Percentiles rank a stretch among this genome's conserved stretches.
Conservation (phyloP, 2,329 filamentous ascomycete species). For the Fusarium dimerum region DNA sequence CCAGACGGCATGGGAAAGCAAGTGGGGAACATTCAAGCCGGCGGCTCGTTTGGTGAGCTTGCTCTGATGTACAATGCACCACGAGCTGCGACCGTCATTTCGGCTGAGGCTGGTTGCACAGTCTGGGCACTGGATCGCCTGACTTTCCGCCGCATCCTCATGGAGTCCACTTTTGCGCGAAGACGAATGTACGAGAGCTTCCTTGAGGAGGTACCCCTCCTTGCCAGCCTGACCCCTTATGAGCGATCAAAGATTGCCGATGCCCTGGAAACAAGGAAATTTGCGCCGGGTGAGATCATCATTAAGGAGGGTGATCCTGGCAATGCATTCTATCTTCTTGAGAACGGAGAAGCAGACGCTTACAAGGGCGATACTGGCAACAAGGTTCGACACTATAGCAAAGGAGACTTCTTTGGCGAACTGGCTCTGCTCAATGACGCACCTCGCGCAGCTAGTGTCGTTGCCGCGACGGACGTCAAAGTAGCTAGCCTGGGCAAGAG, state of each 20-base stretch:
- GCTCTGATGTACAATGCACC: slow-evolving; percentile 99
- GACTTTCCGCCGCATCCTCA: slow-evolving; percentile 95
- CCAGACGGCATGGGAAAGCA: slow-evolving; percentile 79
- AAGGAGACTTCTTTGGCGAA: slow-evolving; percentile 97
- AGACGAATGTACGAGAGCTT: slow-evolving; percentile 97
- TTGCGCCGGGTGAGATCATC: slow-evolving; percentile 74
- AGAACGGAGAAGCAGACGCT: slow-evolving; percentile 83
- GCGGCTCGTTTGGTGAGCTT: slow-evolving; percentile 93
- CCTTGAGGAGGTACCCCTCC: slow-evolving; percentile 86
- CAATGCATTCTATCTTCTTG: slow-evolving; percentile 87
- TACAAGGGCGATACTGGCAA: slow-evolving; percentile 73
- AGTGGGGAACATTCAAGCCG: slow-evolving; percentile 79
- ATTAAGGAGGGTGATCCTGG: slow-evolving; percentile 91
- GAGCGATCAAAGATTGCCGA: slow-evolving; percentile 98
- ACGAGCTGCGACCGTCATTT: slow-evolving; percentile 90
- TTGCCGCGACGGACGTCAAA: slow-evolving; percentile 85
- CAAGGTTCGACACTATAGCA: slow-evolving; percentile 78
- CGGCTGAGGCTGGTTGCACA: slow-evolving; percentile 73
- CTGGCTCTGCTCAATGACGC: slow-evolving; percentile 91
- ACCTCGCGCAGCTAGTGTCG: slow-evolving; percentile 85
- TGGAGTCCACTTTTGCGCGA: slow-evolving; percentile 96
- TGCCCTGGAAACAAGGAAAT: slow-evolving; percentile 89
- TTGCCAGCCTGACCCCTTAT: slow-evolving; percentile 82
- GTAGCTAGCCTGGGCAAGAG: slow-evolving; percentile 90
- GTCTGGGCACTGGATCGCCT: slow-evolving; percentile 94